phyloP scores from a whole-genome alignment of 192 early-diverging fungal genomes.

The Umbelopsis sp. region DNA sequence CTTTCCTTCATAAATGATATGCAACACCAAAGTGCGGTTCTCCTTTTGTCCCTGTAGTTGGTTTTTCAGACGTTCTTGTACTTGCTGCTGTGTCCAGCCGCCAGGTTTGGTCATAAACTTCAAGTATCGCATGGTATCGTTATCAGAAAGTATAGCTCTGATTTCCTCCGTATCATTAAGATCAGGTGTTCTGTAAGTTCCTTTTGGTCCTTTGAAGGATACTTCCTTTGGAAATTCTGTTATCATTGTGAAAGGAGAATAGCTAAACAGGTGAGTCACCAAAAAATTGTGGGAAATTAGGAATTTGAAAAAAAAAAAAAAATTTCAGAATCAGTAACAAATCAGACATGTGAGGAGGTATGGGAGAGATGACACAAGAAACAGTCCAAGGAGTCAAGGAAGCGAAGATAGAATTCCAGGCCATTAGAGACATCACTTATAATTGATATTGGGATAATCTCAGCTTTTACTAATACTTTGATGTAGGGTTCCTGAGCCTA shows the following conservation, averaged over 20 bases:
- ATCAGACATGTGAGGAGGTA: too few relatives aligned
- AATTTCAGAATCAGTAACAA: too few relatives aligned
- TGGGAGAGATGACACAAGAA: too few relatives aligned
- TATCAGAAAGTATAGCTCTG: not conserved
- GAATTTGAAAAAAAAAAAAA: too few relatives aligned
- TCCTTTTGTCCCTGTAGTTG: not conserved
- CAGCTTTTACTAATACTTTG: too few relatives aligned
- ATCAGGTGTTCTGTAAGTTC: not conserved
- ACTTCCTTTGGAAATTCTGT: not conserved
- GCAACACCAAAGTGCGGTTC: not conserved
- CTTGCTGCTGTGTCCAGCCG: slow-evolving; percentile 6
- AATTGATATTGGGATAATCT: too few relatives aligned
- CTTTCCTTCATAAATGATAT: not conserved
- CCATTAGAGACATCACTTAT: too few relatives aligned
- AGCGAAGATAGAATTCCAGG: too few relatives aligned
- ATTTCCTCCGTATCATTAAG: not conserved
- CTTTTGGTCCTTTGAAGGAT: not conserved
- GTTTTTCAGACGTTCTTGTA: not conserved
- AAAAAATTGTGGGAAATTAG: not conserved
- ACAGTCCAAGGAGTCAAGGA: too few relatives aligned
- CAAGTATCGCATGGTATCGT: not conserved
- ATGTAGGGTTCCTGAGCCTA: too few relatives aligned
- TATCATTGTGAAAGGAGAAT: not conserved
- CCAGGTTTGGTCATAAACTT: slow-evolving; percentile 11
- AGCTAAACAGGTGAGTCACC: not conserved